Percentiles rank a stretch among this genome's conserved stretches.
phyloP scores from a whole-genome alignment of 345 rosid genomes.

The Corymbia maculata region DNA sequence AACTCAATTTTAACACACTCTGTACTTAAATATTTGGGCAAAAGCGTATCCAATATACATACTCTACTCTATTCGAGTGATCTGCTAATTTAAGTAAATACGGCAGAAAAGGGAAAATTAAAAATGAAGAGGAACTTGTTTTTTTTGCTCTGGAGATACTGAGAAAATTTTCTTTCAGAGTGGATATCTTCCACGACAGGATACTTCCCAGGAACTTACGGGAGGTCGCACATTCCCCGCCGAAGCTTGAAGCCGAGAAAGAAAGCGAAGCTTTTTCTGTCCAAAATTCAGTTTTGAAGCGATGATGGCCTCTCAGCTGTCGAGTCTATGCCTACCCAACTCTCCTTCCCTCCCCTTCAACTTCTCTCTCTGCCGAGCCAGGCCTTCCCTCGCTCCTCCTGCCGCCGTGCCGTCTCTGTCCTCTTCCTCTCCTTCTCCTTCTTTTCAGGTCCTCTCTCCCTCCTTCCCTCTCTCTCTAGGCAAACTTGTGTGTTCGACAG shows the following conservation, averaged over 20 bases:
- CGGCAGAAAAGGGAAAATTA: neutral
- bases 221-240: neutral
- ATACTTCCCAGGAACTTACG: neutral
- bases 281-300: neutral
- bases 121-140: neutral
- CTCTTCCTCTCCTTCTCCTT: slow-evolving; percentile 28
- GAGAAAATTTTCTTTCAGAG: neutral
- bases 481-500: neutral
- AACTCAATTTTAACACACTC: neutral
- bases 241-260: neutral
- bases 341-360: slow-evolving; percentile 4
- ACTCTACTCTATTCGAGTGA: neutral
- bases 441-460: slow-evolving; percentile 14
- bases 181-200: neutral
- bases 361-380: slow-evolving; percentile 8
- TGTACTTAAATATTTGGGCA: neutral
- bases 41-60: neutral
- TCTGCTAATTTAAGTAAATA: neutral
- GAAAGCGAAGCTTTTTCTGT: neutral
- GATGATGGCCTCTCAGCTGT: slow-evolving; percentile 15
- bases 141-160: neutral
- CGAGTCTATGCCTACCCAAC: slow-evolving; percentile 9
- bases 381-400: slow-evolving; percentile 16
- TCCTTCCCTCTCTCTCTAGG: neutral
- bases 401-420: slow-evolving; percentile 33